Evolutionary conservation across 805 yeast genomes (phyloP), one percentile per base, ranked within the genome.

Genomic region (Naumovozyma castellii): DNA sequence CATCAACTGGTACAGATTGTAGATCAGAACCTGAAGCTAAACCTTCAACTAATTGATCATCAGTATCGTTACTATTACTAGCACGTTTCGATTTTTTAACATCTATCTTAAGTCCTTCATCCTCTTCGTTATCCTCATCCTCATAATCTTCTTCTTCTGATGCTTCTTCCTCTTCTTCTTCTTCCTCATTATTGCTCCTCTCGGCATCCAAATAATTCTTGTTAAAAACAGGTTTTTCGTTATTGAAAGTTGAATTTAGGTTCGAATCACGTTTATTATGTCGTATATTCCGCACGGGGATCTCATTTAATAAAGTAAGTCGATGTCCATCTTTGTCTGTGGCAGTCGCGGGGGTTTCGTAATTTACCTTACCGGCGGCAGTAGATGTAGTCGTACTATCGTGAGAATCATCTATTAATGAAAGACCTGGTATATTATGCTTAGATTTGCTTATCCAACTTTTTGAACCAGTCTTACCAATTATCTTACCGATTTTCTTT

Each of bases 401-500:
- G 13, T 18, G n/a, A 16, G n/a, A 12, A 16, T 25, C 16, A 22
- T 22, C 27, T 22, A 22, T 22, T 22, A 22, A 10, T 6, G 27
- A 22, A 6, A 22, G 9, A 22, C 9, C 27, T 22, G 6, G 27
- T 6, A 22, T 22, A 22, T 22, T 22, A 22, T 25, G 35, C 2
- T 15, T 28, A 18, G 57, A 55, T 15, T 55, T 46, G 32, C 43
- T 46, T 1, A 58, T 50, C 46, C 52, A 45, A 32, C 46, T 40
- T 27, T 45, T 50, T 3, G 52, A 41, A 5, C 35, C 36, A 4
- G 40, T 38, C 35, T 36, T 40, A 22, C 34, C 40, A 8, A 53
- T 38, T 19, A 53, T 53, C 39, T 51, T 49, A 30, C 50, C 59
- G 16, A 53, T 44, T 33, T 49, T 48, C 29, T 48, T 50, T 16